Conservation (phyloP, 2,329 filamentous ascomycete species). For the Pyricularia grisea region DNA sequence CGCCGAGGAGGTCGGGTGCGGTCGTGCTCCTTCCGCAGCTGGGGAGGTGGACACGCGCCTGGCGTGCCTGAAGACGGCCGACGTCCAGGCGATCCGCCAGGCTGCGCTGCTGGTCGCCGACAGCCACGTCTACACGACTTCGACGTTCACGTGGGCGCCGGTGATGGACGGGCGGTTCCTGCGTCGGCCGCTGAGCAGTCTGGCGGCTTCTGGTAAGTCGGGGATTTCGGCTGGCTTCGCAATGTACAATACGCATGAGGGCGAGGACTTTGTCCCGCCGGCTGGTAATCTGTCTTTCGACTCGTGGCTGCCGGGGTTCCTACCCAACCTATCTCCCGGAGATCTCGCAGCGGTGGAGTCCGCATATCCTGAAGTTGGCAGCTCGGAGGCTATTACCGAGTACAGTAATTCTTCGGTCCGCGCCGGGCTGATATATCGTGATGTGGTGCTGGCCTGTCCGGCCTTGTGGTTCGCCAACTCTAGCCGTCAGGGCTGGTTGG, state of each 20-base stretch:
- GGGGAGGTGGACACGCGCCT: slow-evolving; percentile 28
- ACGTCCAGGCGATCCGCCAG: slow-evolving; percentile 42
- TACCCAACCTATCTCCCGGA: slow-evolving; percentile 32
- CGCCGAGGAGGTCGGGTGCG: slow-evolving; percentile 36
- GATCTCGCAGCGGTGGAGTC: slow-evolving; percentile 29
- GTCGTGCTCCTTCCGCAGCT: neutral
- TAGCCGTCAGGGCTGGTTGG: slow-evolving; percentile 38
- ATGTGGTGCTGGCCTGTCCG: slow-evolving; percentile 50
- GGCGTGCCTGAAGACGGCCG: slow-evolving; percentile 41
- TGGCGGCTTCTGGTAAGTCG: slow-evolving; percentile 24
- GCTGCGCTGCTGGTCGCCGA: slow-evolving; percentile 38
- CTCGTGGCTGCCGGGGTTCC: slow-evolving; percentile 41
- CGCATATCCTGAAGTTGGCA: slow-evolving; percentile 37
- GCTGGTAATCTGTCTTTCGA: slow-evolving; percentile 38
- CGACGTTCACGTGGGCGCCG: slow-evolving; percentile 49
- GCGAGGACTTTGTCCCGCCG: slow-evolving; percentile 49
- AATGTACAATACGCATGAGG: slow-evolving; percentile 56
- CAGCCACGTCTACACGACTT: slow-evolving; percentile 42
- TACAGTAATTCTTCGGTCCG: slow-evolving; percentile 42
- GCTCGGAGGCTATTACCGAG: slow-evolving; percentile 31
- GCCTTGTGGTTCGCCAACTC: slow-evolving; percentile 44
- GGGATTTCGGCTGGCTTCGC: slow-evolving; percentile 38
- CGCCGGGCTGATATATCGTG: slow-evolving; percentile 48
- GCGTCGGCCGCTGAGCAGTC: slow-evolving; percentile 28
- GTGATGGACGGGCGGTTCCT: slow-evolving; percentile 49